Conservation (phyloP, 2,329 filamentous ascomycete genomes). For the Neofusicoccum cordaticola region DNA sequence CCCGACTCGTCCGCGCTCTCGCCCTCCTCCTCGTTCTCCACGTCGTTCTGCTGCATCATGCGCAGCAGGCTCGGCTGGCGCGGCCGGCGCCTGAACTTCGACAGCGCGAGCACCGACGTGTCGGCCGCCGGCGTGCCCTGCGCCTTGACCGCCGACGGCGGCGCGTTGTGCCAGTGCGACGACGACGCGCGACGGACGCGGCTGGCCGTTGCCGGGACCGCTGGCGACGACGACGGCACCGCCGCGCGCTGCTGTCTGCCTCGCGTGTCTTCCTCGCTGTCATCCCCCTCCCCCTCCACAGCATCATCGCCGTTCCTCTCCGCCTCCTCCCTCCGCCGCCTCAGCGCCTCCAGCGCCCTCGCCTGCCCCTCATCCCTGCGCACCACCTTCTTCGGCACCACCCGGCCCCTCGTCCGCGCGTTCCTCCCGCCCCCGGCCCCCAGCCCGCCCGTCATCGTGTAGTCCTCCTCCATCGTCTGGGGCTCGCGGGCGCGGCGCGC, state of each 20-base stretch:
- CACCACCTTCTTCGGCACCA: constrained; percentile 23
- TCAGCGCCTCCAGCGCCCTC: constrained; percentile 31
- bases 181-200: background rate
- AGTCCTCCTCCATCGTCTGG: constrained; percentile 24
- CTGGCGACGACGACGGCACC: background rate
- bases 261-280: background rate
- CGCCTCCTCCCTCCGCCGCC: constrained; percentile 31
- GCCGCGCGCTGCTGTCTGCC: background rate
- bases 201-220: background rate
- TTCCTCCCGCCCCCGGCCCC: constrained; percentile 20
- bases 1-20: constrained; percentile 45
- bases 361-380: constrained; percentile 25
- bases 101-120: constrained; percentile 47
- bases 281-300: background rate
- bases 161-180: background rate
- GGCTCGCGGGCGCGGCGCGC: constrained; percentile 20
- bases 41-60: constrained; percentile 45
- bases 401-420: constrained; percentile 5
- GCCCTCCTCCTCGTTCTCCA: constrained; percentile 44
- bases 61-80: constrained; percentile 50
- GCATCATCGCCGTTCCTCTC: background rate
- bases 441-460: constrained; percentile 38
- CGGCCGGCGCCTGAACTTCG: constrained; percentile 49
- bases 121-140: constrained; percentile 43
- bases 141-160: constrained; percentile 33